These are phyloP conservation scores for Trichosporon sp. DNA, from an alignment of 1,284 basidiomycete species.

Conservation along the genomic window DNA sequence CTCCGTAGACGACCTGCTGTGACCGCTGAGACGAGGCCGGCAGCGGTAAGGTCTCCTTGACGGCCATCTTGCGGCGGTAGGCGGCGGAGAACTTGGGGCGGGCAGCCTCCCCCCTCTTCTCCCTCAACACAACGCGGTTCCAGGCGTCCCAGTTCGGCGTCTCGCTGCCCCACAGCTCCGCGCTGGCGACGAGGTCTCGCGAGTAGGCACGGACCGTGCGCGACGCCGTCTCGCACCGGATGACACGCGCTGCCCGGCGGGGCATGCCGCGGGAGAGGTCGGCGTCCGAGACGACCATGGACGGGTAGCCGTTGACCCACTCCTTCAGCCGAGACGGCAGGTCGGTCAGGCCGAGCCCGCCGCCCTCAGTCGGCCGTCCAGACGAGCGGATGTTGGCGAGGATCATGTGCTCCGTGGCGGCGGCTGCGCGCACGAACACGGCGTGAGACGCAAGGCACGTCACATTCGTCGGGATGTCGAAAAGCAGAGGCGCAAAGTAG, in stretches of 20 bases:
- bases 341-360: conserved; percentile 57
- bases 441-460: conserved; percentile 72
- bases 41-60: conserved; percentile 35
- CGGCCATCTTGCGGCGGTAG: conserved; percentile 35
- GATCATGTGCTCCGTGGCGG: conserved; percentile 81
- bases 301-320: conserved; percentile 80
- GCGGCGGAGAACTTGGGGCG: conserved; percentile 37
- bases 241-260: conserved; percentile 65
- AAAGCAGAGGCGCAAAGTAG: conserved; percentile 81
- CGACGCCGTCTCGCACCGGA: conserved; percentile 65
- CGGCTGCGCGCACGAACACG: conserved; percentile 71
- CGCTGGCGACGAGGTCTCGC: conserved; percentile 67
- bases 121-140: conserved; percentile 34
- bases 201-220: conserved; percentile 78
- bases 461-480: conserved; percentile 55
- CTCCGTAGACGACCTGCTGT: conserved; percentile 15
- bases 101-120: conserved; percentile 25
- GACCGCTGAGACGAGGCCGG: conserved; percentile 13
- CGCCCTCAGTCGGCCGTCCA: conserved; percentile 53
- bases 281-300: conserved; percentile 56
- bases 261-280: conserved; percentile 53
- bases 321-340: conserved; percentile 72
- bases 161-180: conserved; percentile 63
- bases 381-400: conserved; percentile 78
- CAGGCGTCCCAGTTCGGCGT: conserved; percentile 36